These are phyloP conservation scores for Inga laurina DNA, from an alignment of 306 rosid genomes.

Conservation along the genomic window DNA sequence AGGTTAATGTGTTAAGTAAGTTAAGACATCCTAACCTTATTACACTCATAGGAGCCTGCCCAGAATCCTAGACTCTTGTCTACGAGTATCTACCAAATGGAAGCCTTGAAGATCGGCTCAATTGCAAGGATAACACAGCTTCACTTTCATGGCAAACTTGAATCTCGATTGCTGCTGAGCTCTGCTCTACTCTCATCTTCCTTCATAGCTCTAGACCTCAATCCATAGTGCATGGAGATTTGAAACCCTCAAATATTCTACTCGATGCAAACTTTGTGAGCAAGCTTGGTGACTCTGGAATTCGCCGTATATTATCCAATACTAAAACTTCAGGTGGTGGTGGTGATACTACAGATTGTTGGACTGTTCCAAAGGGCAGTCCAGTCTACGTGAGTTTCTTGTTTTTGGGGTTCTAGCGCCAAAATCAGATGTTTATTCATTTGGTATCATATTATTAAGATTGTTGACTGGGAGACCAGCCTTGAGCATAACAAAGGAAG, in stretches of 20 bases:
- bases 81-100: conserved; percentile 88
- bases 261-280: conserved; percentile 73
- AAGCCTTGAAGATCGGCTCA: conserved; percentile 87
- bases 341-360: conserved; percentile 45
- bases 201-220: conserved; percentile 84
- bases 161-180: conserved; percentile 71
- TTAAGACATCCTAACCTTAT: conserved; percentile 86
- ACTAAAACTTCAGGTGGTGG: conserved; percentile 44
- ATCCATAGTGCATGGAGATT: conserved; percentile 85
- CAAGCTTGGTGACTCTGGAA: conserved; percentile 92
- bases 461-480: conserved; percentile 83
- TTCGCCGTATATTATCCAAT: conserved; percentile 56
- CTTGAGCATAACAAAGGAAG: conserved; percentile 69
- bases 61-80: conserved; percentile 72
- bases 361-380: conserved; percentile 79
- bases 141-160: conserved; percentile 92
- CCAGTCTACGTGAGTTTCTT: conserved; percentile 64
- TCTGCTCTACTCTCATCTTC: conserved; percentile 83
- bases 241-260: conserved; percentile 80
- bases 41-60: conserved; percentile 83
- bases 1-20: conserved; percentile 89
- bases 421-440: conserved; percentile 88
- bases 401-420: conserved; percentile 75
- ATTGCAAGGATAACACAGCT: conserved; percentile 70
- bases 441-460: conserved; percentile 75